phyloP scores from a whole-genome alignment of 345 rosid species.

The Citrus hindsii region DNA sequence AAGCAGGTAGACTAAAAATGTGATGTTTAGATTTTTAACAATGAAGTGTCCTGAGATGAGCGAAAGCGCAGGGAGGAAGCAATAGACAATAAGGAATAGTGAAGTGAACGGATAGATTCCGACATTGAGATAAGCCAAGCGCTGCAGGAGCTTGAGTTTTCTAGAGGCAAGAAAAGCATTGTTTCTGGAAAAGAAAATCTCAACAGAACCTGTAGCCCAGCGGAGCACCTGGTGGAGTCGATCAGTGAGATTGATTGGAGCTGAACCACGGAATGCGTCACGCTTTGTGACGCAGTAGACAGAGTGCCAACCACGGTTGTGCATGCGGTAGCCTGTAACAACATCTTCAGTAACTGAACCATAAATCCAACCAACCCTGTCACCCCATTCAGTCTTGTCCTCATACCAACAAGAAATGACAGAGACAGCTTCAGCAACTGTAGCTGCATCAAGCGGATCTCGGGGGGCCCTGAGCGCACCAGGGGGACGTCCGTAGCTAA shows the following conservation, averaged over 20 bases:
- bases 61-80: conserved; percentile 94
- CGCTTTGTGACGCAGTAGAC: conserved; percentile 86
- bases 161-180: conserved; percentile 66
- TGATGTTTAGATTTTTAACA: conserved; percentile 53
- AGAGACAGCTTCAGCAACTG: conserved; percentile 88
- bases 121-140: conserved; percentile 81
- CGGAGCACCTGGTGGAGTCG: conserved; percentile 93
- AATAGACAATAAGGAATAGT: conserved; percentile 73
- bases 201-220: conserved; percentile 97
- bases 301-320: conserved; percentile 97
- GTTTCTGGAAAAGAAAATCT: conserved; percentile 95
- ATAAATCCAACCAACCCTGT: conserved; percentile 94
- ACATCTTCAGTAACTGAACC: conserved; percentile 98
- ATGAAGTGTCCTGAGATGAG: conserved; percentile 90
- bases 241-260: conserved; percentile 92
- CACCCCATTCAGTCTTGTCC: conserved; percentile 99
- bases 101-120: conserved; percentile 96
- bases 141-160: conserved; percentile 74
- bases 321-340: conserved; percentile 96
- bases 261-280: conserved; percentile 87
- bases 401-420: conserved; percentile 98
- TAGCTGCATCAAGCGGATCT: conserved; percentile 84
- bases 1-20: conserved; percentile 66
- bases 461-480: conserved; percentile 78
- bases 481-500: conserved; percentile 81